These are phyloP conservation scores for Bacidia rubella DNA, from an alignment of 495 filamentous ascomycete genomes.

Conservation along the genomic window DNA sequence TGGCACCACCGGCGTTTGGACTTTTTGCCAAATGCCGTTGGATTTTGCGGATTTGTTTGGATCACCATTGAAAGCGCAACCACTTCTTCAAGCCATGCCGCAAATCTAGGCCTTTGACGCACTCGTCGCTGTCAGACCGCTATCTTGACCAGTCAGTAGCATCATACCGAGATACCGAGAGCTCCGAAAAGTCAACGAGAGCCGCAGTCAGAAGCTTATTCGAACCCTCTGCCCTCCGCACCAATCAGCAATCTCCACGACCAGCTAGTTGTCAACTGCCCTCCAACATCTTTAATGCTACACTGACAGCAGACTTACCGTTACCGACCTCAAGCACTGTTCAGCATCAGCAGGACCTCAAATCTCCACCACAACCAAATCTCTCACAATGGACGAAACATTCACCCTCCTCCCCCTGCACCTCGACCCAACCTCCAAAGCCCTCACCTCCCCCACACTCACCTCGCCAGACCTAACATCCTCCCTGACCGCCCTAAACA, in stretches of 20 bases:
- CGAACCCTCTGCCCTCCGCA: background rate
- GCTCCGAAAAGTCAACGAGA: background rate
- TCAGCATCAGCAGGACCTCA: background rate
- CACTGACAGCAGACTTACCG: background rate
- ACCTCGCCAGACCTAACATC: conserved; percentile 41
- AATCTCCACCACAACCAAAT: background rate
- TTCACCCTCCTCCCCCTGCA: conserved; percentile 72
- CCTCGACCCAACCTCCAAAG: conserved; percentile 66
- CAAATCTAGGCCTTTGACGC: background rate
- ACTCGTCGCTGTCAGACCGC: background rate
- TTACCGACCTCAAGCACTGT: background rate
- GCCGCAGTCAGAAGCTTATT: background rate
- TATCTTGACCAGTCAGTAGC: background rate
- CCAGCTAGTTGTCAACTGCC: background rate
- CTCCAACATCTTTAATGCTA: background rate
- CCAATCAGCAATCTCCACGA: background rate
- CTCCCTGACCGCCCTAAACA: conserved; percentile 51
- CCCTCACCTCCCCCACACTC: conserved; percentile 52
- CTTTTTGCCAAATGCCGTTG: background rate
- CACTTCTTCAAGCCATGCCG: background rate
- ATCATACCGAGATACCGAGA: background rate
- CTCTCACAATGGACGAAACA: conserved; percentile 47
- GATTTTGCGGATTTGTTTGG: background rate
- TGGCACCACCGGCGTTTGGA: background rate
- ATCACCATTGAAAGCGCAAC: background rate